These are phyloP conservation scores for Calonectria multiphialidica DNA, from an alignment of 2,329 filamentous ascomycete genomes.

Conservation along the genomic window DNA sequence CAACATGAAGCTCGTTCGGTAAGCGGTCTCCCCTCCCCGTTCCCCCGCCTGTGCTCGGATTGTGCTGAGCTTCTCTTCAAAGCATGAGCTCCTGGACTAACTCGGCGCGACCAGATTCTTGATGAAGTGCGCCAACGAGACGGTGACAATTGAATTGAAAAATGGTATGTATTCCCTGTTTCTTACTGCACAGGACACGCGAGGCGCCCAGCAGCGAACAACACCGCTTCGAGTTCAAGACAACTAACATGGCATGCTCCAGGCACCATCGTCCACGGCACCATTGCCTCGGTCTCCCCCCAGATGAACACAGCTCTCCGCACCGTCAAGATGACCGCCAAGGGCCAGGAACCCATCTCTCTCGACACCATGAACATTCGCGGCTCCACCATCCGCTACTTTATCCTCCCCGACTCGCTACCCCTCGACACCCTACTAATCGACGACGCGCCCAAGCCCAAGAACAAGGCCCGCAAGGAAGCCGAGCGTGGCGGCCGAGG, in stretches of 20 bases:
- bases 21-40: constrained; percentile 52
- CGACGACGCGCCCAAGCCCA: constrained; percentile 96
- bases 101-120: constrained; percentile 77
- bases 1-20: constrained; percentile 98
- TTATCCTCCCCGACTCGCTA: constrained; percentile 94
- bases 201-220: background rate
- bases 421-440: constrained; percentile 95
- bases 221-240: background rate
- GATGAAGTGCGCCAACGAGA: constrained; percentile 99
- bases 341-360: constrained; percentile 86
- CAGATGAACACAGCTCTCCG: constrained; percentile 99
- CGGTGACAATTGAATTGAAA: constrained; percentile 97
- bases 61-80: constrained; percentile 36
- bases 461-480: constrained; percentile 99
- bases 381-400: constrained; percentile 95
- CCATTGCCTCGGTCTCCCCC: constrained; percentile 94
- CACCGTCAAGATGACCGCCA: constrained; percentile 95
- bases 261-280: constrained; percentile 97
- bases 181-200: background rate
- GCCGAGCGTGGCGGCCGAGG: constrained; percentile 69
- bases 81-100: constrained; percentile 42
- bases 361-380: constrained; percentile 98
- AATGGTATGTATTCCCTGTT: constrained; percentile 75
- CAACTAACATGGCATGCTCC: constrained; percentile 29
- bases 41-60: constrained; percentile 26